Evolutionary conservation across 148 eudicot genomes (phyloP).

Genomic region (Spergularia marina): DNA sequence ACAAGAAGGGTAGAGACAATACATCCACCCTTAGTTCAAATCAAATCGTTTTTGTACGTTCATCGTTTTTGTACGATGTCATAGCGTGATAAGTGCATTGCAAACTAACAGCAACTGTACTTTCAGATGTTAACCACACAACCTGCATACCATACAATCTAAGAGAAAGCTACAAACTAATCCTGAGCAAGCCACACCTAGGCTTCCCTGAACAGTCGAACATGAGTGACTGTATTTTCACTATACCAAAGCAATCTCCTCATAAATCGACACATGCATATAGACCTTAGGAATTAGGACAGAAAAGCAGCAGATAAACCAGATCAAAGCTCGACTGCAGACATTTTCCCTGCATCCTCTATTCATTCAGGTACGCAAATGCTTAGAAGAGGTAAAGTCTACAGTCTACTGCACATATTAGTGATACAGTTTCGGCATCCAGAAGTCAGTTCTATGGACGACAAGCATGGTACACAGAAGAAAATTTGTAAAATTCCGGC

Average conservation of each 20-base stretch:
- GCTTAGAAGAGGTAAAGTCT: neutral
- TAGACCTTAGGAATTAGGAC: neutral
- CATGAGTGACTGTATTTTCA: neutral
- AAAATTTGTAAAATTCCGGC: neutral
- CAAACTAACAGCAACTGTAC: slow-evolving; percentile 2
- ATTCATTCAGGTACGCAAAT: neutral
- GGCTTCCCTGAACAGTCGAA: neutral
- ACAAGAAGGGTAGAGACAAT: neutral
- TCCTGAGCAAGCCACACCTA: neutral
- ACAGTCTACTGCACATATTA: neutral
- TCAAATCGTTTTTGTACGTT: neutral
- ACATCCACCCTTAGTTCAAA: neutral
- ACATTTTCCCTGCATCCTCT: too few relatives aligned
- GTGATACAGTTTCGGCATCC: neutral
- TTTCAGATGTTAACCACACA: neutral
- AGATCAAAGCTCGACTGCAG: neutral
- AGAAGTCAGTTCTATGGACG: neutral
- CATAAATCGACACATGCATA: neutral
- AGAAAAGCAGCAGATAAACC: neutral
- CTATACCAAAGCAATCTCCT: neutral
- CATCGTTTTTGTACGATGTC: neutral
- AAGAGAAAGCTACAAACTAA: neutral
- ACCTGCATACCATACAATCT: neutral
- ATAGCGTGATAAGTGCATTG: neutral
- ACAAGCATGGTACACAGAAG: neutral